phyloP scores from a whole-genome alignment of 2,329 filamentous ascomycete species.

The Podosphaera fusca region DNA sequence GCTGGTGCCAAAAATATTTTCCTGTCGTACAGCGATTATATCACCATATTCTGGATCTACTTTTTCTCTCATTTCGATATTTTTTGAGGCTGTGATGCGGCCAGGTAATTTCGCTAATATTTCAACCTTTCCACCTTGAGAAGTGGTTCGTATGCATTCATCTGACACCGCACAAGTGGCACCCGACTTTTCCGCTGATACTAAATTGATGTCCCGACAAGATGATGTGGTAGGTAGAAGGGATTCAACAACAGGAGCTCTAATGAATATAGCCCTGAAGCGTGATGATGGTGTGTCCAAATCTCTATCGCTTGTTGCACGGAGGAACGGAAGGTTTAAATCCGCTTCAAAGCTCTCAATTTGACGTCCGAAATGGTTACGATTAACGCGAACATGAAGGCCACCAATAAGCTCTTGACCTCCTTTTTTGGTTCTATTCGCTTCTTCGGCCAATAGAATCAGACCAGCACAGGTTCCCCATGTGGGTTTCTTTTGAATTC shows the following conservation, averaged over 20 bases:
- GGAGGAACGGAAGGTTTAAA: conserved; percentile 49
- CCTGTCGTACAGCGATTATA: conserved; percentile 74
- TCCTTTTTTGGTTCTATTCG: conserved; percentile 70
- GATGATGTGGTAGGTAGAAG: conserved; percentile 28
- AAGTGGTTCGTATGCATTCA: not conserved
- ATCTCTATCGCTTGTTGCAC: conserved; percentile 10
- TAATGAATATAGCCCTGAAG: conserved; percentile 77
- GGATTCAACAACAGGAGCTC: conserved; percentile 79
- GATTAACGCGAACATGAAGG: conserved; percentile 68
- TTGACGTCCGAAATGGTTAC: conserved; percentile 89
- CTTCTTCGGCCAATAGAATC: conserved; percentile 71
- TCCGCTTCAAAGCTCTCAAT: conserved; percentile 71
- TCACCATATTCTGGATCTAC: conserved; percentile 30
- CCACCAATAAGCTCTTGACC: conserved; percentile 88
- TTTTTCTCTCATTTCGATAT: conserved; percentile 18
- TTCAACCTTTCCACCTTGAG: conserved; percentile 19
- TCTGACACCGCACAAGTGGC: conserved; percentile 18
- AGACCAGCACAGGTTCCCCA: conserved; percentile 95
- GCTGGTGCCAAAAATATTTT: conserved; percentile 80
- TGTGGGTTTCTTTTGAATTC: conserved; percentile 52
- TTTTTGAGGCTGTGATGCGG: conserved; percentile 19
- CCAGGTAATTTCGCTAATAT: conserved; percentile 28
- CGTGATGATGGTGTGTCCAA: not conserved
- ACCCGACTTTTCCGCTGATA: conserved; percentile 12
- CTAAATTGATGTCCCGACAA: not conserved